Conservation (phyloP, 2,329 filamentous ascomycete species). For the Neopestalotiopsis sp. region DNA sequence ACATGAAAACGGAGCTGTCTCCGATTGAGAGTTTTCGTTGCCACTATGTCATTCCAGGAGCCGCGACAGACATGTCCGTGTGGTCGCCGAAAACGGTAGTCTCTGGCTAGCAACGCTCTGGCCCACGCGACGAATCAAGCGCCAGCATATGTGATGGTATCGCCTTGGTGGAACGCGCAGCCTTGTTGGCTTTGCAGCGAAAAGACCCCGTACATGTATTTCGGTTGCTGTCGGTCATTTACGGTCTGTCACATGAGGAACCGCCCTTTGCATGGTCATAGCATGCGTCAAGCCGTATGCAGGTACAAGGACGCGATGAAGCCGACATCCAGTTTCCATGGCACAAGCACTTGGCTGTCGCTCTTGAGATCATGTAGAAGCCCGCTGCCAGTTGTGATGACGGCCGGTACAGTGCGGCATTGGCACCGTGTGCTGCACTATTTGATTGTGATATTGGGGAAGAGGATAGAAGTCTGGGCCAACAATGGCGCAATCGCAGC, state of each 20-base stretch:
- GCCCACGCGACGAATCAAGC: background rate
- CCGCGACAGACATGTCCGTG: background rate
- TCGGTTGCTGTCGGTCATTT: conserved; percentile 5
- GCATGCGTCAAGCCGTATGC: background rate
- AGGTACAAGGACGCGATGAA: conserved; percentile 5
- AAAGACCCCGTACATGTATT: background rate
- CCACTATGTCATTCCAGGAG: background rate
- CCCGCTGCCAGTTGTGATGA: background rate
- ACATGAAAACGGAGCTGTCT: background rate
- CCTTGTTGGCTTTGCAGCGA: background rate
- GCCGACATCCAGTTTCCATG: background rate
- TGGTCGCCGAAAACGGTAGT: background rate
- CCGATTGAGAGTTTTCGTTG: background rate
- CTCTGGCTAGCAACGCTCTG: background rate
- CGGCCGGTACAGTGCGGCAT: background rate
- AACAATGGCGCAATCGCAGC: background rate
- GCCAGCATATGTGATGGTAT: background rate
- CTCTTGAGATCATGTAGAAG: conserved; percentile 4
- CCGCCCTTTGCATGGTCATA: background rate
- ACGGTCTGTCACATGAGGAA: background rate
- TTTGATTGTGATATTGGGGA: background rate
- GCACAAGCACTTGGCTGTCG: background rate
- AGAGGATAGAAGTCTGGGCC: background rate
- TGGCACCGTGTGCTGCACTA: background rate
- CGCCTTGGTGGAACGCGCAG: background rate